Percentiles rank a stretch among this genome's conserved stretches.
Evolutionary conservation across 1,284 basidiomycete species (phyloP).

Genomic region (Rhodotorula sp.): DNA sequence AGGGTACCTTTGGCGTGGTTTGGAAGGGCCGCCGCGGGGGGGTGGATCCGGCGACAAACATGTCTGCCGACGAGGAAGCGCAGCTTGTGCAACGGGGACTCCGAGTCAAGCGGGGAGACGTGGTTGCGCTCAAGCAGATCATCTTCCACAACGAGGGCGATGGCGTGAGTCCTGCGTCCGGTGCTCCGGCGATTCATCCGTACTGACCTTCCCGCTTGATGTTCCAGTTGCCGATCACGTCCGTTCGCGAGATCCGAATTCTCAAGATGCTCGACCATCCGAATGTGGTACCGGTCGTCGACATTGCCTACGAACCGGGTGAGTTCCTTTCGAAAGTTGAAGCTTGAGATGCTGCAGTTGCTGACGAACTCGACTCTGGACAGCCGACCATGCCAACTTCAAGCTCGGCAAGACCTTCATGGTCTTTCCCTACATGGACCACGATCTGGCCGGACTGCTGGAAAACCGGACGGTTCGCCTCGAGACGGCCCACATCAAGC

Average conservation of each 20-base stretch:
- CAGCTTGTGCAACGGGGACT: constrained; percentile 16
- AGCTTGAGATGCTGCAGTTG: background rate
- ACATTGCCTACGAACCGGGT: constrained; percentile 71
- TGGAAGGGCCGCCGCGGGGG: constrained; percentile 45
- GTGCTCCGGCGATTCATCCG: background rate
- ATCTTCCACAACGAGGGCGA: constrained; percentile 95
- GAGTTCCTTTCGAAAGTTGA: constrained; percentile 21
- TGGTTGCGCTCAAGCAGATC: constrained; percentile 90
- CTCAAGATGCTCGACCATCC: constrained; percentile 84
- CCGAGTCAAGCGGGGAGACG: constrained; percentile 51
- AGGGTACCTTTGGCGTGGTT: constrained; percentile 81
- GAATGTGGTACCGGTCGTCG: constrained; percentile 81
- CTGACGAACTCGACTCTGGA: constrained; percentile 16
- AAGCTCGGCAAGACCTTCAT: constrained; percentile 73
- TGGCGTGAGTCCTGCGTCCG: constrained; percentile 60
- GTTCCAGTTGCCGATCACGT: constrained; percentile 72
- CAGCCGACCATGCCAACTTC: constrained; percentile 50
- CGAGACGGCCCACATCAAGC: constrained; percentile 65
- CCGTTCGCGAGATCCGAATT: constrained; percentile 96
- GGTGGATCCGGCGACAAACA: too few relatives aligned
- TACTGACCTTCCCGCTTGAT: background rate
- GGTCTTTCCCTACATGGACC: constrained; percentile 99
- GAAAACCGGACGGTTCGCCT: constrained; percentile 83
- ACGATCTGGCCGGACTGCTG: constrained; percentile 91
- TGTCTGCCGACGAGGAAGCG: constrained; percentile 20